Evolutionary conservation across 2,329 filamentous ascomycete genomes (phyloP), one percentile per base, ranked within the genome.

Genomic region (Fusarium sp.): DNA sequence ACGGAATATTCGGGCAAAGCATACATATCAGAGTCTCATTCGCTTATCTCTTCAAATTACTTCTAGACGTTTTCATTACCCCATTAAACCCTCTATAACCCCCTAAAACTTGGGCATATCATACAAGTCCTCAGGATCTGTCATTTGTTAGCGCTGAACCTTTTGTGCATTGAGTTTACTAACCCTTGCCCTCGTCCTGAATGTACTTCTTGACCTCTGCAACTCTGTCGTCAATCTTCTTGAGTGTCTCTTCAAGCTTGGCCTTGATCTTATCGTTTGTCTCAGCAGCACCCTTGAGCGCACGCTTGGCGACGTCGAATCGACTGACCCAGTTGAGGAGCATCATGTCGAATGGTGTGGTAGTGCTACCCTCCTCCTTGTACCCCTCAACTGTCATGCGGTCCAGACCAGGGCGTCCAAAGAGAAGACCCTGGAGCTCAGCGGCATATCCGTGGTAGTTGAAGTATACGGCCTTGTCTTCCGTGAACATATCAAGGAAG

Each of bases 321-420:
- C 90, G 83, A 24, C 86, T 90, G 4, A 90, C 88, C 26, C 82
- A 75, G 75, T 93, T 93, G 9, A 87, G 79, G 3, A 92, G 83
- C 89, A 92, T 90, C 90, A 92, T 92, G 75, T 92, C 89, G 74
- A 93, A 92, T 5, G 90, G 90, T 5, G 90, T 92, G 0, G 90
- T 93, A 2, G 90, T 92, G 59, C 85, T 89, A 1, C 90, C 91
- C 79, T 93, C 90, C 76, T 93, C 90, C 32, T 85, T 86, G 73
- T 92, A 93, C 8, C 87, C 89, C 20, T 85, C 86, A 13, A 92
- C 87, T 0, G 80, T 85, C 68, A 91, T 85, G 6, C 89, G 84
- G 10, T 88, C 83, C 22, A 88, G 75, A 15, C 83, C 81, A 0
- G 84, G 84, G 2, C 90, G 84, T 1, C 89, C 89, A 75, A 92